phyloP scores from a whole-genome alignment of 1,139 yeast species.

The Starmera stellimalicola region DNA sequence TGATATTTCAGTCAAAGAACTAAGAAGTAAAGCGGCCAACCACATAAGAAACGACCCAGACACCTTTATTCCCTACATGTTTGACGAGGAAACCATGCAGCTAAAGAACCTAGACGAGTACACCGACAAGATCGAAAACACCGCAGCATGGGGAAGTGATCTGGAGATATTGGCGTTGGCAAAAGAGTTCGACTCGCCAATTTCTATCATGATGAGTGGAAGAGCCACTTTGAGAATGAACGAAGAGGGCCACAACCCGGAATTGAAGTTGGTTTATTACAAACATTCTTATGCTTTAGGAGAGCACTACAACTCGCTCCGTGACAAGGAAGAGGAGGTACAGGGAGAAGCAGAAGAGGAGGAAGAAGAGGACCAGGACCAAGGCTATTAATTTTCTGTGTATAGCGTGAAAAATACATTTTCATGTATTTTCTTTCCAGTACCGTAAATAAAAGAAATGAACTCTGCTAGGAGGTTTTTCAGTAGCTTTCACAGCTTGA shows the following conservation, averaged over 20 bases:
- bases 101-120: slow-evolving; percentile 62
- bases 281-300: slow-evolving; percentile 85
- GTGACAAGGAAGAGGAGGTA: slow-evolving; percentile 28
- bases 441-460: no score
- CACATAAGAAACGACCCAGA: slow-evolving; percentile 57
- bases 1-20: slow-evolving; percentile 32
- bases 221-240: slow-evolving; percentile 53
- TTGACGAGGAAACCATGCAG: slow-evolving; percentile 63
- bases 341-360: neutral
- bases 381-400: neutral
- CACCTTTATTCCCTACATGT: slow-evolving; percentile 71
- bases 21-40: slow-evolving; percentile 57
- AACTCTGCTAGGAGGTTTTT: no score
- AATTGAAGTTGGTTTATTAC: slow-evolving; percentile 67
- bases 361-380: neutral
- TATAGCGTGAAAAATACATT: neutral
- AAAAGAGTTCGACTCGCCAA: slow-evolving; percentile 55
- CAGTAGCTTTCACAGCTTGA: no score
- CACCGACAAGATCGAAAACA: slow-evolving; percentile 52
- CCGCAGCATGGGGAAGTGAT: slow-evolving; percentile 96
- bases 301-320: slow-evolving; percentile 86
- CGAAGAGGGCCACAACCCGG: slow-evolving; percentile 39
- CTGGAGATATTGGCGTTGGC: slow-evolving; percentile 80
- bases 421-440: neutral
- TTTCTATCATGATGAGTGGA: slow-evolving; percentile 72